Evolutionary conservation across 1,284 basidiomycete species (phyloP), one percentile per base, ranked within the genome.

Genomic region (Moesziomyces parantarcticus): DNA sequence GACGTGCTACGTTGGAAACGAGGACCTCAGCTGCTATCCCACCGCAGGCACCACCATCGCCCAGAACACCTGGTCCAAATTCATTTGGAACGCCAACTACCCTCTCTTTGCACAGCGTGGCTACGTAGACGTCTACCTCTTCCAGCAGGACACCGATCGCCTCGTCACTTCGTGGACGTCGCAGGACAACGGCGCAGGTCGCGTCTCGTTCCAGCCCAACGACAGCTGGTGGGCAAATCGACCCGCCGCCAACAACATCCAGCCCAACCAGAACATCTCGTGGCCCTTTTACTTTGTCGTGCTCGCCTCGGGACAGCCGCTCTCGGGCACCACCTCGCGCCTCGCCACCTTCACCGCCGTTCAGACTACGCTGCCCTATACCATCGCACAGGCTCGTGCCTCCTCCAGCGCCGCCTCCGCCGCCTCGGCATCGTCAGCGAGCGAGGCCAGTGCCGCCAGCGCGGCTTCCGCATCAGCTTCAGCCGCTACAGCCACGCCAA

Each of bases 201-300:
- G 78, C 14, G 41, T 80, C 34, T 73, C 77, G 3, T 80, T 80
- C 49, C 51, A 56, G 22, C 78, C 78, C 11, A 68, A 46, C 11
- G 78, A 80, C 44, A n/a, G 43, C 9, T 80, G 76, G 73, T 80
- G 78, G 78, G 49, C 75, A 16, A 54, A 64, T n/a, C 57, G 64
- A 20, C 18, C 54, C 20, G 59, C 66, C 2, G 76, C 76, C 23
- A 52, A 77, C 53, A 73, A 77, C 52, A 76, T 77, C 26, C 69
- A 74, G 25, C 63, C 62, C 6, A 58, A 58, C 11, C 76, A 75
- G 29, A 75, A 77, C 58, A 80, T 79, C 53, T 65, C 75, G 6
- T 80, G 78, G 78, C 78, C 78, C 0, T 80, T 79, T 52, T 80
- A 80, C 74, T 80, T 80, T 66, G 77, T 79, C 42, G 65, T 80